Percentiles rank a stretch among this genome's conserved stretches.
Conservation (phyloP, 2,329 filamentous ascomycete species). For the Cladosporium colombiae region DNA sequence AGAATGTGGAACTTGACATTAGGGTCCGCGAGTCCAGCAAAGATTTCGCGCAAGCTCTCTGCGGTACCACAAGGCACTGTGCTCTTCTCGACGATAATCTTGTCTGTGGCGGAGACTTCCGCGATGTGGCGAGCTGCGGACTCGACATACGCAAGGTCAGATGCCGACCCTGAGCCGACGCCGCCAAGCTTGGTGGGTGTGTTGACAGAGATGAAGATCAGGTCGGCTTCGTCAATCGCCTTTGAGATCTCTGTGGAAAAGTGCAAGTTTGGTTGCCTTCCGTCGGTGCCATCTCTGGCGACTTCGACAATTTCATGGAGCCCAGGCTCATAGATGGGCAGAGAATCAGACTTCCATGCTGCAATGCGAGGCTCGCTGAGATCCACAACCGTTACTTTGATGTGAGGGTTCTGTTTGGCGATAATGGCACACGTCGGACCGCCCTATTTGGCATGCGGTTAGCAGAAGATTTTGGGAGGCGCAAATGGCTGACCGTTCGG, state of each 20-base stretch:
- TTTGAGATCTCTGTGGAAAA: conserved; percentile 68
- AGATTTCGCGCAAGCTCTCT: conserved; percentile 21
- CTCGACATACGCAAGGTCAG: conserved; percentile 71
- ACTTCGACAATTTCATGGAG: conserved; percentile 66
- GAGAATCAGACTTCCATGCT: conserved; percentile 70
- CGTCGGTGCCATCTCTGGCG: conserved; percentile 50
- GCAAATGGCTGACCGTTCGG: neutral
- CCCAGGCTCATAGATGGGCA: conserved; percentile 76
- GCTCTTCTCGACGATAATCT: conserved; percentile 77
- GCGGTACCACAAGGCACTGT: conserved; percentile 74
- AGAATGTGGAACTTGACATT: conserved; percentile 68
- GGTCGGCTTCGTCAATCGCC: conserved; percentile 66
- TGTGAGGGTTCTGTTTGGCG: conserved; percentile 69
- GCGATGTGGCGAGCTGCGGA: conserved; percentile 55
- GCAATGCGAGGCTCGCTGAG: conserved; percentile 64
- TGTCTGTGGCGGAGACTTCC: conserved; percentile 66
- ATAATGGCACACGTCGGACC: conserved; percentile 74
- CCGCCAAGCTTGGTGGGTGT: conserved; percentile 74
- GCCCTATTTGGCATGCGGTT: conserved; percentile 21
- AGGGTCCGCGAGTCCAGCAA: conserved; percentile 13
- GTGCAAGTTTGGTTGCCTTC: conserved; percentile 64
- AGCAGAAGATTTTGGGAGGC: neutral
- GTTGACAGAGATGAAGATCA: conserved; percentile 76
- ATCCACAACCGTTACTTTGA: conserved; percentile 74
- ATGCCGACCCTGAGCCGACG: conserved; percentile 67